Conservation (phyloP, 331 rosid genomes). For the Stylosanthes scabra region DNA sequence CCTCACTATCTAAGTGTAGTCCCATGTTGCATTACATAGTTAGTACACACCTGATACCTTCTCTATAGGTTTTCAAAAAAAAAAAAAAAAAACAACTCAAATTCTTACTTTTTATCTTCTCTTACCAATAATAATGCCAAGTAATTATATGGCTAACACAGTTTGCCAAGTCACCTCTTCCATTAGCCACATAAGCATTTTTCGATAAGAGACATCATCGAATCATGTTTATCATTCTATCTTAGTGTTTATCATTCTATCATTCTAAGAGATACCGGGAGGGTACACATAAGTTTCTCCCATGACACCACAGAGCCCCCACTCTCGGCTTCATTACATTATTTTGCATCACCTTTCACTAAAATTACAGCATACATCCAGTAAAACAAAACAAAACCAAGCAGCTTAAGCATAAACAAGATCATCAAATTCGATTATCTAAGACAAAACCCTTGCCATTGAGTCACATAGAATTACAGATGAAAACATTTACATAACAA, state of each 20-base stretch:
- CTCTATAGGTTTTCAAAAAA: too few relatives aligned
- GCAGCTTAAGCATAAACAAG: slow-evolving; percentile 23
- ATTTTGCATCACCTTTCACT: slow-evolving; percentile 9
- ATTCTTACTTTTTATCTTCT: too few relatives aligned
- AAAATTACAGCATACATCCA: background rate
- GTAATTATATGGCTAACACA: too few relatives aligned
- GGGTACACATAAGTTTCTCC: background rate
- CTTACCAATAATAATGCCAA: too few relatives aligned
- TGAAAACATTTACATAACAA: slow-evolving; percentile 28
- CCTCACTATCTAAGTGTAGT: too few relatives aligned
- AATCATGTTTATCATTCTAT: background rate
- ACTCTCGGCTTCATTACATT: background rate
- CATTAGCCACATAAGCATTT: too few relatives aligned
- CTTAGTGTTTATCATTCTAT: background rate
- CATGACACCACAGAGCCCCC: slow-evolving; percentile 1
- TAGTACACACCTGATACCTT: too few relatives aligned
- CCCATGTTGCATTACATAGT: too few relatives aligned
- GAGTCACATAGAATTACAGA: background rate
- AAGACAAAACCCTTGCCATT: background rate
- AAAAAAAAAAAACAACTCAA: too few relatives aligned
- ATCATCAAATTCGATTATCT: background rate
- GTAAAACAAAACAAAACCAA: slow-evolving; percentile 16
- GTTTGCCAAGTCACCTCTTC: too few relatives aligned
- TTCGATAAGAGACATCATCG: too few relatives aligned
- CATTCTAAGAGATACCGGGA: background rate